A percentile compares a stretch with the other conserved stretches of the same genome.
Evolutionary conservation across 2,329 filamentous ascomycete genomes (phyloP).

Genomic region (Macrophomina phaseolina): DNA sequence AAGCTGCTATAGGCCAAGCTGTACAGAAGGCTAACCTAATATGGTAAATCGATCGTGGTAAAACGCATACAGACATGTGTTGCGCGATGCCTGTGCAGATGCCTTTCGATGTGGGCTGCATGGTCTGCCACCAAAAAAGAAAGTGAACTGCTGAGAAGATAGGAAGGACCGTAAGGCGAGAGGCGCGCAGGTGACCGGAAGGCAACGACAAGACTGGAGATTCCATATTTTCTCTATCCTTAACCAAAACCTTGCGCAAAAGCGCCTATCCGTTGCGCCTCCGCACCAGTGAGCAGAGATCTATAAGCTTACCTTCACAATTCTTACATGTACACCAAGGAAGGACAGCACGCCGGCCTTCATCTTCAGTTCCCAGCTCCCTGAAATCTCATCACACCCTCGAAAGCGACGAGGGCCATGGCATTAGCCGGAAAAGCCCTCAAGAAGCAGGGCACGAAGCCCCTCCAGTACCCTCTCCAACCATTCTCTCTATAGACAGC

Average conservation of each 20-base stretch:
- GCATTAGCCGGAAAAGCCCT: conserved; percentile 96
- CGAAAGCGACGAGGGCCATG: conserved; percentile 90
- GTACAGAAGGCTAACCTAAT: no score
- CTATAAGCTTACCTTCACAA: neutral
- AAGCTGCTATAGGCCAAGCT: no score
- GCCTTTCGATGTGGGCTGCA: no score
- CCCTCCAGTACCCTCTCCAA: conserved; percentile 83
- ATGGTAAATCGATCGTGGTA: no score
- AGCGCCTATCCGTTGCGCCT: neutral
- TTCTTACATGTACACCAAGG: neutral
- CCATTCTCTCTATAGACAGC: conserved; percentile 80
- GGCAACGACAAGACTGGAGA: no score
- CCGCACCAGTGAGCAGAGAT: conserved; percentile 2
- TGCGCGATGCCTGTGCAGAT: no score
- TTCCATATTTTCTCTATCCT: neutral
- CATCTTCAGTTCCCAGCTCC: conserved; percentile 9
- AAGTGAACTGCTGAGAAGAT: no score
- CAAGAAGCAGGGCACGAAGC: conserved; percentile 91
- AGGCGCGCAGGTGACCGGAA: no score
- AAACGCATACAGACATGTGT: no score
- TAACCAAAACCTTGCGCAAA: neutral
- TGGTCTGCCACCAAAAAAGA: no score
- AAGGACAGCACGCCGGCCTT: no score
- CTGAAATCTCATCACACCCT: conserved; percentile 77
- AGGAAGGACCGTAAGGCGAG: no score